phyloP scores from a whole-genome alignment of 202 grass and related monocot genomes.

The Setaria viridis region DNA sequence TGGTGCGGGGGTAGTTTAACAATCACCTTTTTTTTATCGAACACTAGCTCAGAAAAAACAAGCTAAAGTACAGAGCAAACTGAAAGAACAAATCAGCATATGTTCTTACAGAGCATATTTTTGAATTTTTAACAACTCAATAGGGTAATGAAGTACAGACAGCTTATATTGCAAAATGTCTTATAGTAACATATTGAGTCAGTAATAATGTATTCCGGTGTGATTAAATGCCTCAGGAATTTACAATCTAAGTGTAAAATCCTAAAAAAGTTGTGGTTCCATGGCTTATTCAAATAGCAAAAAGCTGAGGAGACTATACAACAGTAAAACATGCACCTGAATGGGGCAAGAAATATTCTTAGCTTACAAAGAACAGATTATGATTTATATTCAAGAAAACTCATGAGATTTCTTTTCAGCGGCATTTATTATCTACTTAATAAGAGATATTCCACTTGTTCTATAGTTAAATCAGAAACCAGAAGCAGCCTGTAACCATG shows the following conservation, averaged over 20 bases:
- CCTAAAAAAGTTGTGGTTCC: neutral
- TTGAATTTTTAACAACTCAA: neutral
- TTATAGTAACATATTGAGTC: neutral
- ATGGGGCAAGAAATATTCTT: neutral
- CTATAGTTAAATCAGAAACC: neutral
- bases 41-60: neutral
- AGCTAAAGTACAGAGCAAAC: slow-evolving; percentile 4
- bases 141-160: neutral
- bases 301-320: neutral
- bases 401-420: neutral
- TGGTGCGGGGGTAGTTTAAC: neutral
- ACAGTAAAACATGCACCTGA: neutral
- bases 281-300: neutral
- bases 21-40: neutral
- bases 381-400: neutral
- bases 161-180: neutral
- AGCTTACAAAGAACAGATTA: slow-evolving; percentile 8
- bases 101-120: neutral
- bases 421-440: neutral
- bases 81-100: slow-evolving; percentile 10
- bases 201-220: neutral
- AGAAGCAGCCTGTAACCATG: neutral
- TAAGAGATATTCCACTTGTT: neutral
- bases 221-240: slow-evolving; percentile 8
- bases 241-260: neutral